Evolutionary conservation across 257 asterid species (phyloP), one percentile per base, ranked within the genome.

Genomic region (Linaria vulgaris): DNA sequence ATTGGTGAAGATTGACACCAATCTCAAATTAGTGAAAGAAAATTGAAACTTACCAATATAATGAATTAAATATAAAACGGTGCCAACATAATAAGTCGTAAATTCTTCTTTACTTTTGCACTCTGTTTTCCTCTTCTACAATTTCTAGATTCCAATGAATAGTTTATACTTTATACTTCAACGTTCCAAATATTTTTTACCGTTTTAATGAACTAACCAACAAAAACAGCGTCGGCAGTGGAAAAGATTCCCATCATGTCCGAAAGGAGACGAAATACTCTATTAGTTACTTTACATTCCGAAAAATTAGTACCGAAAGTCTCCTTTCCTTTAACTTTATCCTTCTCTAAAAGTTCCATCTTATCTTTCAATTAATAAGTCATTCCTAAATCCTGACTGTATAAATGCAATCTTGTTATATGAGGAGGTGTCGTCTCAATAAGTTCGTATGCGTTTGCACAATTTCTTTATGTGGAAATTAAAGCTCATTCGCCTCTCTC

Each of bases 301-400:
- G 6, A 49, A 61, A 70, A 75, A 70, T 58, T 57, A 38, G 54
- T 1, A 34, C 64, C 59, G 59, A 69, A 5, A 71, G 68, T 58
- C 75, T 74, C 65, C 74, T 63, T 74, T 74, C 51, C 75, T 74
- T 74, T 75, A 12, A 63, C 77, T 76, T 71, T 76, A 34, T 60
- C 53, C 20, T 41, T 12, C 14, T 23, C 24, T 19, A 64, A 52
- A 23, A 46, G 16, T 15, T 59, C 19, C 7, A 19, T 12, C 45
- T 19, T 62, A 7, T 47, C 24, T 37, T 44, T 66, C 41, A 34
- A 34, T 34, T 34, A 34, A 34, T 34, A 34, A 3, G n/a, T 3
- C 10, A 3, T 34, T 4, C 10, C 6, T 34, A 3, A 31, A n/a
- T 24, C n/a, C 31, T 49, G 56, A 68, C n/a, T 44, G 58, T 56